Evolutionary conservation across 768 basidiomycete genomes (phyloP).

Genomic region (Tremella fuciformis): DNA sequence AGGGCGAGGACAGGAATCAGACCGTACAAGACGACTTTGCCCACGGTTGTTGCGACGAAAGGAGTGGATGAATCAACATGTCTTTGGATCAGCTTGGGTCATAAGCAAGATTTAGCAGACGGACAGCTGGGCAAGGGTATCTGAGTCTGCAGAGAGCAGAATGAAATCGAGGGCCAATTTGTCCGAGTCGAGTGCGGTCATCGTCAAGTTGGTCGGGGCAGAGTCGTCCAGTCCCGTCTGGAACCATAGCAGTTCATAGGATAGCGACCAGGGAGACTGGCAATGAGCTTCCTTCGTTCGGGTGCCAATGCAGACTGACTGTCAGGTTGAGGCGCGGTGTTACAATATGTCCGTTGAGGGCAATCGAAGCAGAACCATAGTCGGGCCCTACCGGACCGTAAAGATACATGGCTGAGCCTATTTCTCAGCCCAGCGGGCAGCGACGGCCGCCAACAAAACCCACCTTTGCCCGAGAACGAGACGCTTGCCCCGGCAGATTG

Average conservation of each 20-base stretch:
- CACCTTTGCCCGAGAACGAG: slow-evolving; percentile 19
- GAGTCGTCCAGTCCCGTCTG: slow-evolving; percentile 29
- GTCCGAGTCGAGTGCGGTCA: slow-evolving; percentile 33
- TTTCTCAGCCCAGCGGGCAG: slow-evolving; percentile 4
- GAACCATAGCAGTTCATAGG: slow-evolving; percentile 41
- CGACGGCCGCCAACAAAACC: slow-evolving; percentile 1
- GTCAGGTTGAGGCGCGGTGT: slow-evolving; percentile 23
- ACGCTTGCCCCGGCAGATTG: slow-evolving; percentile 10
- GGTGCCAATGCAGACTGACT: slow-evolving; percentile 11
- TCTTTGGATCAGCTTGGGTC: slow-evolving; percentile 7
- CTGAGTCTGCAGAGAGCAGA: slow-evolving; percentile 24
- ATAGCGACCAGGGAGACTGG: slow-evolving; percentile 34
- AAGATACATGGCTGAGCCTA: slow-evolving; percentile 28
- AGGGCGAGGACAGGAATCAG: slow-evolving; percentile 21
- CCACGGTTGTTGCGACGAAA: slow-evolving; percentile 26
- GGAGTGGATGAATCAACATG: neutral
- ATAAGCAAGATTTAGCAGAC: slow-evolving; percentile 6
- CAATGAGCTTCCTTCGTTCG: neutral
- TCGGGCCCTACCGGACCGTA: slow-evolving; percentile 32
- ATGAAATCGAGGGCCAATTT: slow-evolving; percentile 40
- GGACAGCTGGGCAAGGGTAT: slow-evolving; percentile 24
- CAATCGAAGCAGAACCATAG: slow-evolving; percentile 25
- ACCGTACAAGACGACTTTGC: slow-evolving; percentile 32
- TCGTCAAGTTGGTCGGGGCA: slow-evolving; percentile 16
- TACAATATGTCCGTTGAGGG: slow-evolving; percentile 20